These are phyloP conservation scores for Desmodesmus armatus DNA, from an alignment of 139 green algal genomes.

Conservation along the genomic window DNA sequence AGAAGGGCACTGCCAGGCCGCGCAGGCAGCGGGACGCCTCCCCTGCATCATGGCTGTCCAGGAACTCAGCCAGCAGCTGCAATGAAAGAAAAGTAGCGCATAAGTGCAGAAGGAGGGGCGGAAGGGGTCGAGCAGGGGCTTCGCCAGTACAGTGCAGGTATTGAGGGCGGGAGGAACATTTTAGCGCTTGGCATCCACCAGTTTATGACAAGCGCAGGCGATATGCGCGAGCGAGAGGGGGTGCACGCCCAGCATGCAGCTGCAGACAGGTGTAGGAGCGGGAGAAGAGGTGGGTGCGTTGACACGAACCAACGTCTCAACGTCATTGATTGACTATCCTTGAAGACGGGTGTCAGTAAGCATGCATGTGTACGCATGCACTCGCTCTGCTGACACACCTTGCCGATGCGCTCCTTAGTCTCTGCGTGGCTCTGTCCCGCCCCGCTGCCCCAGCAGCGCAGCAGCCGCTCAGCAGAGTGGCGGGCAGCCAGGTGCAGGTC, in stretches of 20 bases:
- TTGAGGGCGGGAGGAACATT: no score
- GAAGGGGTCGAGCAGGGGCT: background rate
- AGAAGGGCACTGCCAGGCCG: slow-evolving; percentile 75
- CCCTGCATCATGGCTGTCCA: slow-evolving; percentile 57
- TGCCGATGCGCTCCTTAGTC: slow-evolving; percentile 48
- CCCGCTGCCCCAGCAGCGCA: slow-evolving; percentile 84
- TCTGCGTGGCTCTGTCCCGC: slow-evolving; percentile 42
- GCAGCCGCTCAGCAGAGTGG: slow-evolving; percentile 82
- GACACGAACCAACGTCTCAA: no score
- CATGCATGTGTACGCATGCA: no score
- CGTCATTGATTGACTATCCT: no score
- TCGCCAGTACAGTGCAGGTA: no score
- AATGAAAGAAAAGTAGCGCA: background rate
- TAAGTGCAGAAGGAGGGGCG: background rate
- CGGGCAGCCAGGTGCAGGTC: slow-evolving; percentile 64
- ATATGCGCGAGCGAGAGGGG: no score
- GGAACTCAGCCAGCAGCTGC: slow-evolving; percentile 77
- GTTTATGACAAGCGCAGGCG: no score
- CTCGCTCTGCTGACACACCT: slow-evolving; percentile 22
- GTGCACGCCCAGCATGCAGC: no score
- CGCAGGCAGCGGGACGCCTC: slow-evolving; percentile 68
- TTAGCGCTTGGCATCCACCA: no score
- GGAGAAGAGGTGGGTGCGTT: no score
- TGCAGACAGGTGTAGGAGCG: no score
- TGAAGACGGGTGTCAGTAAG: no score